A percentile compares a stretch with the other conserved stretches of the same genome.
phyloP scores from a whole-genome alignment of 768 basidiomycete species.

The Neoboletus magnificus region DNA sequence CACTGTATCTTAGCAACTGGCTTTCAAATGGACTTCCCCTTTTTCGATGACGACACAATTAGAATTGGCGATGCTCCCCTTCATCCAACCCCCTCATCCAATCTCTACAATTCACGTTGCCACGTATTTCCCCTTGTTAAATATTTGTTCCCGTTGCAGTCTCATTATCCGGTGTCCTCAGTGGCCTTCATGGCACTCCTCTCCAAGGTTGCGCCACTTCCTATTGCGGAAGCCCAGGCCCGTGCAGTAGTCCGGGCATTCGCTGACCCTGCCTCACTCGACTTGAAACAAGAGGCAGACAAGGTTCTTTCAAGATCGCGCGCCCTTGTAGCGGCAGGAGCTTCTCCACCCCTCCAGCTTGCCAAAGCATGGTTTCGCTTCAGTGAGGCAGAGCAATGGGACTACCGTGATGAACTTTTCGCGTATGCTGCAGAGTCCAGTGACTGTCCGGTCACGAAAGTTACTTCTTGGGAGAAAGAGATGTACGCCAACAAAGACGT shows the following conservation, averaged over 20 bases:
- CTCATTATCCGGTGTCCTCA: constrained; percentile 42
- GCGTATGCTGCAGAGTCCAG: constrained; percentile 40
- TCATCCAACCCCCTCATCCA: constrained; percentile 45
- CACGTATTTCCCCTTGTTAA: constrained; percentile 69
- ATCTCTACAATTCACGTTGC: constrained; percentile 61
- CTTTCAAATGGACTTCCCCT: constrained; percentile 63
- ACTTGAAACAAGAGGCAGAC: constrained; percentile 44
- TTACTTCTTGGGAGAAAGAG: constrained; percentile 56
- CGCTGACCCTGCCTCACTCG: constrained; percentile 46
- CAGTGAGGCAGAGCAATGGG: constrained; percentile 53
- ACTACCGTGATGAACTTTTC: constrained; percentile 61
- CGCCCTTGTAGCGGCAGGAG: constrained; percentile 34
- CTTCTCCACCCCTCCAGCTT: constrained; percentile 38
- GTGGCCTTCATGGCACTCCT: constrained; percentile 68
- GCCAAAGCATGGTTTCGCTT: constrained; percentile 58
- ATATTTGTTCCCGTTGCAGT: constrained; percentile 64
- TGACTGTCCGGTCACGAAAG: constrained; percentile 33
- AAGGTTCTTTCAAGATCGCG: constrained; percentile 51
- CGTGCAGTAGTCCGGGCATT: constrained; percentile 58
- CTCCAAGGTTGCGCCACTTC: constrained; percentile 64
- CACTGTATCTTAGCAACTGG: constrained; percentile 75
- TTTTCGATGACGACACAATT: constrained; percentile 42
- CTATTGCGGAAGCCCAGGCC: constrained; percentile 76
- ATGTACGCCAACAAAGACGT: constrained; percentile 46
- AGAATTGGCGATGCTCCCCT: constrained; percentile 40